Base-by-base conservation (phyloP, 2,329 filamentous ascomycete genomes). In the Claviceps africana region DNA sequence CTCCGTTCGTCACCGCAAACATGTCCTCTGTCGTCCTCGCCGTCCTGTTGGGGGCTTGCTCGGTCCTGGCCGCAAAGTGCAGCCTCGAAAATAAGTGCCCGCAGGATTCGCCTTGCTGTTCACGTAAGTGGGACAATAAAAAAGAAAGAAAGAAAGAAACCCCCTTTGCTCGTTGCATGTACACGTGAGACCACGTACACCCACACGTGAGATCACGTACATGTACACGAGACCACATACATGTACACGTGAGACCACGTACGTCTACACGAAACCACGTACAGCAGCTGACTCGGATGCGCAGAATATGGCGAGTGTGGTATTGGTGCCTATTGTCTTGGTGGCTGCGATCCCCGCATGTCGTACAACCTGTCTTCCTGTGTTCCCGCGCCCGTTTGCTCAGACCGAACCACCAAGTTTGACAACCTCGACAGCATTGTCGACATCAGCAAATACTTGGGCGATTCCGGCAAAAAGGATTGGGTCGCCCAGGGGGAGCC, bases 241-340 rank as follows among this genome's bases (percentile, higher is more conserved):
- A n/a, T n/a, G n/a, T n/a, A n/a, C n/a, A n/a, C n/a, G n/a, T n/a
- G n/a, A n/a, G n/a, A n/a, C n/a, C n/a, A n/a, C n/a, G n/a, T n/a
- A n/a, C n/a, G n/a, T n/a, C n/a, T n/a, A n/a, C n/a, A n/a, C n/a
- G n/a, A 30, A 13, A 47, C 37, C 15, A 30, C 44, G 31, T 6
- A 35, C 46, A 25, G 48, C 50, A n/a, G 53, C 58, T 61, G 51
- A 63, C 54, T 13, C 35, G 22, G 33, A 21, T 19, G 43, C 60
- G 49, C 62, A 95, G 88, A 93, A 70, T 97, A 96, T 69, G 88
- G 88, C 61, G 77, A 91, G 68, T 97, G 93, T 64, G 93, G 91
- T 72, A 82, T 89, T 52, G 93, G 93, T 62, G 93, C 90, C 52
- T 97, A 86, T 77, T 98, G 93, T 64, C 80, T 98, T 21, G 93